Conservation (phyloP, 73 alveolate genomes). For the Paramecium caudatum region DNA sequence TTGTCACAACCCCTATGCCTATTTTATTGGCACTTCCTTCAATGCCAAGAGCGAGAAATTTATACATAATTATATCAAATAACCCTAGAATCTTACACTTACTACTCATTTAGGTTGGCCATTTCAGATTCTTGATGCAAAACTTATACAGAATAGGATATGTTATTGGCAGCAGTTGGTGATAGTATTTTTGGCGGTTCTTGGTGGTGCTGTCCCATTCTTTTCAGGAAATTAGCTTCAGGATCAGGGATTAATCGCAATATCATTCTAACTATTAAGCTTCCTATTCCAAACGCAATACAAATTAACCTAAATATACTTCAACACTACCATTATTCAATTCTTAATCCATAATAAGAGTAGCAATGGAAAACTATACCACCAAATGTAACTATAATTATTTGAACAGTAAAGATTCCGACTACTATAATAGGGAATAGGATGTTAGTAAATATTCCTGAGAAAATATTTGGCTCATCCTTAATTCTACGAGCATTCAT, state of each 20-base stretch:
- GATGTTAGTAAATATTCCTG: constrained; percentile 80
- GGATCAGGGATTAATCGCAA: constrained; percentile 68
- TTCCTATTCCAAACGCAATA: constrained; percentile 83
- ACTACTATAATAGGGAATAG: constrained; percentile 85
- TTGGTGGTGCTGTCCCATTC: neutral
- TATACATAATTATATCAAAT: constrained; percentile 30
- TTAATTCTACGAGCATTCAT: constrained; percentile 91
- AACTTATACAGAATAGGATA: neutral
- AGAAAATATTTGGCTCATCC: constrained; percentile 90
- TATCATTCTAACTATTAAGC: constrained; percentile 60
- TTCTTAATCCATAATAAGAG: constrained; percentile 84
- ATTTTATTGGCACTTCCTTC: constrained; percentile 97
- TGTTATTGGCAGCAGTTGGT: neutral
- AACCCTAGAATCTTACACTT: constrained; percentile 3
- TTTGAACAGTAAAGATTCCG: constrained; percentile 81
- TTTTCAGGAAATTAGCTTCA: neutral
- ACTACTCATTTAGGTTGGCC: constrained; percentile 13
- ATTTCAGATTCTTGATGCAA: constrained; percentile 18
- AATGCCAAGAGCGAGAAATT: constrained; percentile 88
- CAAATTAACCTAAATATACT: constrained; percentile 75
- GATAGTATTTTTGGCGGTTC: neutral
- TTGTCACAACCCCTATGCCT: constrained; percentile 89
- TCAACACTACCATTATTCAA: constrained; percentile 79
- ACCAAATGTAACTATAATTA: constrained; percentile 84
- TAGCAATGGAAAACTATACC: constrained; percentile 82